Evolutionary conservation across 208 protist genomes (phyloP).

Genomic region (Trichomonas gallinae): DNA sequence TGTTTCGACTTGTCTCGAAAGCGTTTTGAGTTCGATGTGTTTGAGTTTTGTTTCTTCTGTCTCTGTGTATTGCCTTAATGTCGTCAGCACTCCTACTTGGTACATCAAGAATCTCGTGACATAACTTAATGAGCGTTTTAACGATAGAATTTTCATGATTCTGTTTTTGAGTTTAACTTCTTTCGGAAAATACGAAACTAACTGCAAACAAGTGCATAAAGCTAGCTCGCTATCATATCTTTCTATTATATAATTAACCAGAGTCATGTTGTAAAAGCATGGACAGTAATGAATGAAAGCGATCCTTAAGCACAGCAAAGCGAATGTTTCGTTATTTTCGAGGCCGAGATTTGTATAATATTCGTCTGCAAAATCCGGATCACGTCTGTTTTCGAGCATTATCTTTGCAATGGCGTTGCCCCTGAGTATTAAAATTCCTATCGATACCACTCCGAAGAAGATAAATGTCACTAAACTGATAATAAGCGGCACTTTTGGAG

Average conservation of each 20-base stretch:
- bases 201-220: neutral
- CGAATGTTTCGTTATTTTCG: neutral
- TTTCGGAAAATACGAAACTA: neutral
- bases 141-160: neutral
- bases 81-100: neutral
- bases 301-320: neutral
- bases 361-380: no score
- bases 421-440: no score
- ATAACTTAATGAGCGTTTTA: neutral
- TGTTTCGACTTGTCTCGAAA: neutral
- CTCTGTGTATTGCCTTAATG: neutral
- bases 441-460: no score
- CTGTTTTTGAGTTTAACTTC: neutral
- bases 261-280: neutral
- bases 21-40: neutral
- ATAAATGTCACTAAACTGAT: no score
- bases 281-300: neutral
- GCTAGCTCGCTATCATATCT: neutral
- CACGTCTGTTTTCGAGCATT: no score
- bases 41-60: neutral
- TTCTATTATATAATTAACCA: neutral
- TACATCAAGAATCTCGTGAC: neutral
- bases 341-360: no score
- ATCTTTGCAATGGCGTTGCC: no score
- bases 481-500: no score